Conservation (phyloP, 495 filamentous ascomycete genomes). For the Hypoxylon rickii region DNA sequence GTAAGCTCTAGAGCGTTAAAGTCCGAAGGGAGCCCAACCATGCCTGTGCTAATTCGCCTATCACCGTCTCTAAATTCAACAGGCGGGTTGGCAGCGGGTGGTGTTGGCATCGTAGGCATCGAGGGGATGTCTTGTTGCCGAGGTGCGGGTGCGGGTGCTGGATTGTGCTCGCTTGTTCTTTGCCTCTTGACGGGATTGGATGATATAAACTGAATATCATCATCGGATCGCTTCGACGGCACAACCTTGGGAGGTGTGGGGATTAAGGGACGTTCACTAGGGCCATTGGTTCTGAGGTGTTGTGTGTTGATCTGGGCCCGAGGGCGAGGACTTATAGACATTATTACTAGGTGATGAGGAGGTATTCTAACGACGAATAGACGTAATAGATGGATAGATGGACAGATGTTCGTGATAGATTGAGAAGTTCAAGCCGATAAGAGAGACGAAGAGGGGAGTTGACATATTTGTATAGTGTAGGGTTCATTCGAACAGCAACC, state of each 20-base stretch:
- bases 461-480: conserved; percentile 22
- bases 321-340: conserved; percentile 8
- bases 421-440: background rate
- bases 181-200: conserved; percentile 48
- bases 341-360: background rate
- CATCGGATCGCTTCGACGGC: conserved; percentile 38
- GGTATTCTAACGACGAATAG: no score
- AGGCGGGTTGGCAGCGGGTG: conserved; percentile 1
- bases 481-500: conserved; percentile 6
- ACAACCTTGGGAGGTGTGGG: conserved; percentile 3
- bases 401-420: background rate
- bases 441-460: conserved; percentile 18
- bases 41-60: conserved; percentile 43
- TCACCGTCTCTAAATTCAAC: conserved; percentile 22
- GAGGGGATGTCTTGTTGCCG: conserved; percentile 5
- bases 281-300: background rate
- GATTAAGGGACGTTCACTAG: conserved; percentile 1
- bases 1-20: conserved; percentile 29
- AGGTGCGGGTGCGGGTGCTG: background rate
- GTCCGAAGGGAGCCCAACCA: conserved; percentile 38
- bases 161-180: conserved; percentile 33
- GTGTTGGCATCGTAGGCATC: conserved; percentile 1
- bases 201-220: conserved; percentile 52
- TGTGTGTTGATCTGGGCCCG: conserved; percentile 1
- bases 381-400: background rate